Evolutionary conservation across 2,329 filamentous ascomycete genomes (phyloP).

Genomic region (Periconia sp.): DNA sequence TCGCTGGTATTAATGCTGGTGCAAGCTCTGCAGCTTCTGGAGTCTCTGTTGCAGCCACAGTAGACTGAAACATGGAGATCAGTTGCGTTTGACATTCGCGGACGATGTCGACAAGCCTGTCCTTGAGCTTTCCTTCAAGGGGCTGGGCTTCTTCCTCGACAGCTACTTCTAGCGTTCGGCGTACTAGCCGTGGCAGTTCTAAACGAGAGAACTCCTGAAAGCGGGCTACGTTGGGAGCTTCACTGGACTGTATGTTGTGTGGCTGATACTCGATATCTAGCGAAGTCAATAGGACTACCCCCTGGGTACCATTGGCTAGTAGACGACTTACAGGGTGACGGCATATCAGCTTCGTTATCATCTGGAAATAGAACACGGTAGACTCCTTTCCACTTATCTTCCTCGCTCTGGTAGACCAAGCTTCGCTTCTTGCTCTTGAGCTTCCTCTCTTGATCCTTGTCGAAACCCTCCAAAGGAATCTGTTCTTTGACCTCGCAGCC

Average conservation of each 20-base stretch:
- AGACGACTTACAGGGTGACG: slow-evolving; percentile 24
- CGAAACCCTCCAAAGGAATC: slow-evolving; percentile 27
- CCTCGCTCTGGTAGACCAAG: slow-evolving; percentile 21
- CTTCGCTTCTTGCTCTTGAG: slow-evolving; percentile 33
- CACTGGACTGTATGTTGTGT: slow-evolving; percentile 5
- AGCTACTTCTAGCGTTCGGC: slow-evolving; percentile 27
- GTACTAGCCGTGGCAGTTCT: slow-evolving; percentile 33
- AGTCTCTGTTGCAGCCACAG: neutral
- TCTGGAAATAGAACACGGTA: slow-evolving; percentile 33
- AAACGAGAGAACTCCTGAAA: slow-evolving; percentile 33
- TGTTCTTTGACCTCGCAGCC: slow-evolving; percentile 28
- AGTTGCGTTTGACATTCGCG: slow-evolving; percentile 28
- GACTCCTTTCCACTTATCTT: slow-evolving; percentile 34
- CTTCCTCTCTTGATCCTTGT: slow-evolving; percentile 31
- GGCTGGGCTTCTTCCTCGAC: slow-evolving; percentile 33
- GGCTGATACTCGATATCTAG: slow-evolving; percentile 28
- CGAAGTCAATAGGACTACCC: neutral
- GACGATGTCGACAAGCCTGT: slow-evolving; percentile 32
- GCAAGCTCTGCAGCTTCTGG: slow-evolving; percentile 3
- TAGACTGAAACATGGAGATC: slow-evolving; percentile 21
- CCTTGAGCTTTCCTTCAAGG: slow-evolving; percentile 30
- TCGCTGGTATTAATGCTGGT: neutral
- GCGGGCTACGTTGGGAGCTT: slow-evolving; percentile 18
- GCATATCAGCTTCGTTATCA: slow-evolving; percentile 24
- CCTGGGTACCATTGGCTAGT: neutral